phyloP scores from a whole-genome alignment of 106 monocot genomes.

The Dioscorea dumetorum region DNA sequence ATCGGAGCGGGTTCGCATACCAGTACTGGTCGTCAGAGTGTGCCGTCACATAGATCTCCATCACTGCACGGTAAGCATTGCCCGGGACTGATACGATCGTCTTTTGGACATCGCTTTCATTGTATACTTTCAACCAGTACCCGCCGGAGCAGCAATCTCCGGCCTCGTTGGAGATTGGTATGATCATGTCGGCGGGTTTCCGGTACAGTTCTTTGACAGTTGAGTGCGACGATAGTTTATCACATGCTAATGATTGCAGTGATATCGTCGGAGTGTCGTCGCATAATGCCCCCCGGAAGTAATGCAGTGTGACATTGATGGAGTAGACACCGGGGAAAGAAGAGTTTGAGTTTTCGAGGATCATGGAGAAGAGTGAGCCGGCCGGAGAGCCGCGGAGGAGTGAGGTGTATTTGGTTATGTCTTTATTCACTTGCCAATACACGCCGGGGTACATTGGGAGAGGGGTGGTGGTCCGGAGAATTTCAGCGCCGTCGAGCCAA shows the following conservation, averaged over 20 bases:
- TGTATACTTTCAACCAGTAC: slow-evolving; percentile 26
- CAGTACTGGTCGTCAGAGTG: slow-evolving; percentile 21
- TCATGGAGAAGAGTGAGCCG: slow-evolving; percentile 20
- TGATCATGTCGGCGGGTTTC: slow-evolving; percentile 22
- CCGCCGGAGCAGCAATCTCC: slow-evolving; percentile 5
- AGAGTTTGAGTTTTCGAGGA: slow-evolving; percentile 43
- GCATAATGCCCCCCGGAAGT: slow-evolving; percentile 21
- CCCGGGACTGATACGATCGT: not conserved
- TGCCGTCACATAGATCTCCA: slow-evolving; percentile 24
- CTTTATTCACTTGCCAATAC: slow-evolving; percentile 45
- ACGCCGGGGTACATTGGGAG: slow-evolving; percentile 23
- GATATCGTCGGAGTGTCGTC: not conserved
- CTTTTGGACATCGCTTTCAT: not conserved
- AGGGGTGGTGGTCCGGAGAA: slow-evolving; percentile 53
- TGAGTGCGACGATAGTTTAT: not conserved
- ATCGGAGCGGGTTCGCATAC: slow-evolving; percentile 25
- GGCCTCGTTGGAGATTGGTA: slow-evolving; percentile 18
- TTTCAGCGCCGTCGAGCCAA: slow-evolving; percentile 45
- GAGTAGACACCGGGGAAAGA: slow-evolving; percentile 50
- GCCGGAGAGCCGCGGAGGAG: slow-evolving; percentile 16
- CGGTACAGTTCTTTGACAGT: not conserved
- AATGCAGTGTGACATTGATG: slow-evolving; percentile 48
- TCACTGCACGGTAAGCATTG: slow-evolving; percentile 27
- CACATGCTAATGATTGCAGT: not conserved
- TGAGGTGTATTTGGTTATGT: slow-evolving; percentile 40